Evolutionary conservation across 1,284 basidiomycete genomes (phyloP).

Genomic region (Boletus sp.): DNA sequence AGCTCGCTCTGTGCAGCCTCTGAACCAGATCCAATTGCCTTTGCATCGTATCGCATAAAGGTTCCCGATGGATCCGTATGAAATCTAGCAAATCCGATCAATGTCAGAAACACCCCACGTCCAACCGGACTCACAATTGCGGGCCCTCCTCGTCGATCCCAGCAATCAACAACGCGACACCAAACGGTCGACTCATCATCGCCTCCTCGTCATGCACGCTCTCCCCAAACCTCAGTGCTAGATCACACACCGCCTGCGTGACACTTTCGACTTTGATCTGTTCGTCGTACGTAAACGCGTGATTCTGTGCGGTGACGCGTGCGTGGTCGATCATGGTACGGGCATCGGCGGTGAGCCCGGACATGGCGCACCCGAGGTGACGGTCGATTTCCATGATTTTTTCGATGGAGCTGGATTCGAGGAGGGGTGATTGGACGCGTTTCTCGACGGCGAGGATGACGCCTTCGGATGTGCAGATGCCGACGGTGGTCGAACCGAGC

Average conservation of each 20-base stretch:
- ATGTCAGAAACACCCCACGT: slow-evolving; percentile 1
- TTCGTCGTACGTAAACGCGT: slow-evolving; percentile 98
- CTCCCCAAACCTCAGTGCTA: slow-evolving; percentile 97
- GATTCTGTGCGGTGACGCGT: slow-evolving; percentile 95
- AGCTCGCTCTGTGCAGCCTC: slow-evolving; percentile 98
- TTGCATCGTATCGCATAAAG: slow-evolving; percentile 96
- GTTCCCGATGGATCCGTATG: slow-evolving; percentile 99
- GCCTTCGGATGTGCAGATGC: slow-evolving; percentile 85
- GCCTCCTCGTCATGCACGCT: slow-evolving; percentile 99
- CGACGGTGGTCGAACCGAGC: slow-evolving; percentile 98
- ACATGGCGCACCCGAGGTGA: slow-evolving; percentile 99
- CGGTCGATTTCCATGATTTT: slow-evolving; percentile 99
- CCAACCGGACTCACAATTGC: slow-evolving; percentile 71
- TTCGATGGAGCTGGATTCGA: slow-evolving; percentile 96
- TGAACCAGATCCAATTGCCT: slow-evolving; percentile 97
- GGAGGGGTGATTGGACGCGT: slow-evolving; percentile 95
- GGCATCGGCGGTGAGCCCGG: slow-evolving; percentile 96
- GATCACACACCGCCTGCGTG: slow-evolving; percentile 97
- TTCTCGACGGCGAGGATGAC: slow-evolving; percentile 98
- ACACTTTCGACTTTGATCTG: slow-evolving; percentile 95
- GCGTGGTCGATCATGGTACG: slow-evolving; percentile 99
- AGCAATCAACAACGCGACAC: slow-evolving; percentile 96
- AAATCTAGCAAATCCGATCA: slow-evolving; percentile 56
- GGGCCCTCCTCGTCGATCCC: slow-evolving; percentile 97
- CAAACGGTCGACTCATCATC: slow-evolving; percentile 99